Conservation (phyloP, 768 basidiomycete species). For the Amyloporia xantha region DNA sequence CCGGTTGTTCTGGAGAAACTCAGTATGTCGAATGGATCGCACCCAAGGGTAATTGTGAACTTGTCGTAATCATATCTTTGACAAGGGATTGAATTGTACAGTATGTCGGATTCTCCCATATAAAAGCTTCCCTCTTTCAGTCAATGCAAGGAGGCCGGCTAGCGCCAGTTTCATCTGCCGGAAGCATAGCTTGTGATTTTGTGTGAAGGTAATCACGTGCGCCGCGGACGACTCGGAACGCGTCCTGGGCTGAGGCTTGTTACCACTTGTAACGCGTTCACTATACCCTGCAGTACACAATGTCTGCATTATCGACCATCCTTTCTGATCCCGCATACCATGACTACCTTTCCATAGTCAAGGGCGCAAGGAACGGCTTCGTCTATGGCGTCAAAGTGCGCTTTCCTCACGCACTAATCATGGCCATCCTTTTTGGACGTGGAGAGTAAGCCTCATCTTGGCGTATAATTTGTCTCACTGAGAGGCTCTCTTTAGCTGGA, state of each 20-base stretch:
- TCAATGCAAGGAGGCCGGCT: too few species aligned
- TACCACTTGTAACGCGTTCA: background rate
- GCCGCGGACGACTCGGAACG: background rate
- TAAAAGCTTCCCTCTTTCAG: too few species aligned
- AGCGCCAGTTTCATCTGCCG: too few species aligned
- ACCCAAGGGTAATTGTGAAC: too few species aligned
- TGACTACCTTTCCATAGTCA: constrained; percentile 87
- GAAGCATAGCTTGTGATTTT: background rate
- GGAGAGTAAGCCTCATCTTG: constrained; percentile 63
- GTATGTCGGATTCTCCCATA: too few species aligned
- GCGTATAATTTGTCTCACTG: background rate
- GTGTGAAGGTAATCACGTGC: background rate
- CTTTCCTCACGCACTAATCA: constrained; percentile 94
- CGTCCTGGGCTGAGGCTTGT: too few species aligned
- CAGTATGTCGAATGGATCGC: too few species aligned
- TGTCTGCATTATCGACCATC: constrained; percentile 34
- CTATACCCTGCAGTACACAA: constrained; percentile 4
- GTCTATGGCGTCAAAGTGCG: constrained; percentile 89
- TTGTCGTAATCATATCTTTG: too few species aligned
- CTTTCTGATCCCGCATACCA: constrained; percentile 67
- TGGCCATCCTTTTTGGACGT: constrained; percentile 90
- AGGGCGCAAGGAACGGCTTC: constrained; percentile 88
- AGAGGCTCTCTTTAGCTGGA: constrained; percentile 47
- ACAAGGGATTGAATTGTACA: too few species aligned
- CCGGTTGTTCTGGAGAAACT: too few species aligned